Evolutionary conservation across 2,329 filamentous ascomycete species (phyloP), one percentile per base, ranked within the genome.

Genomic region (Zasmidium cellare): DNA sequence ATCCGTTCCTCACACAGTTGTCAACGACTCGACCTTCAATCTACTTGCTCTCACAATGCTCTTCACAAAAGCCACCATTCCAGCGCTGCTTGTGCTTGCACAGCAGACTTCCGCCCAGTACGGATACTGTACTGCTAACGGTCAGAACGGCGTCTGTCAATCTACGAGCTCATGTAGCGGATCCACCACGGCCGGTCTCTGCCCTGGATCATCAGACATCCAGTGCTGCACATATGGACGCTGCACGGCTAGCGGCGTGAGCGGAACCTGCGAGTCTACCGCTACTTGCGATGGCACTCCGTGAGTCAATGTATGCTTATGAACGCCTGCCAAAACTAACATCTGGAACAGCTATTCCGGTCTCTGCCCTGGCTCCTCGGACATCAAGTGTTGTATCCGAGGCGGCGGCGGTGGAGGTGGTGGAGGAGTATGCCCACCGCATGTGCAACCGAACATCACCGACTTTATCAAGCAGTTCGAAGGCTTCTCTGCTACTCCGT

Each of bases 401-500:
- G 16, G n/a, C n/a, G 35, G 35, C 49, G 52, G 56, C 38, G 22
- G 56, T 9, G 41, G 50, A 12, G 50, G 51, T 38, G 45, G 46
- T 14, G 28, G 44, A 25, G 56, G 56, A 3, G 51, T 46, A 28
- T 56, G 57, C 48, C 57, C 57, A 1, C 57, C 53, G 25, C 41
- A 52, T 20, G 53, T 53, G 1, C 53, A 56, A 19, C 12, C 46
- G 14, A 54, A 46, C 46, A 54, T 57, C 47, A 57, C 57, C n/a
- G 46, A 60, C 58, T 57, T 60, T 24, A 55, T 60, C 45, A 53
- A 60, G 25, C 28, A 24, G 16, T 57, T 60, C 38, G 55, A 60
- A 44, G 58, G 54, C 12, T 57, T 51, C 35, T 6, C 20, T 18
- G 58, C 44, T 9, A 51, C 38, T 2, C 54, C 54, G 14, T 60